Conservation (phyloP, 306 rosid genomes). For the Cucurbita argyrosperma region DNA sequence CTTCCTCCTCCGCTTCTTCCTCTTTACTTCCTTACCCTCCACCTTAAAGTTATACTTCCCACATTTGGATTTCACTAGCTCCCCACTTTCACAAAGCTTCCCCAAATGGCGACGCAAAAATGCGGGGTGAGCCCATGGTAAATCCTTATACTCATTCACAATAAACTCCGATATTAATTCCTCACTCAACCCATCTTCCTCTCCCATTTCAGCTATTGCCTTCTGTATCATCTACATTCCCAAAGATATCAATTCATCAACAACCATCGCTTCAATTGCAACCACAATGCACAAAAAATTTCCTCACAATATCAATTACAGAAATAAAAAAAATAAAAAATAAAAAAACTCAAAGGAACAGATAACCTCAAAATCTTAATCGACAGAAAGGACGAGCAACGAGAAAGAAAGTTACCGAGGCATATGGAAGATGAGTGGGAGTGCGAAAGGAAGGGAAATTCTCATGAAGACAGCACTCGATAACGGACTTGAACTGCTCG, state of each 20-base stretch:
- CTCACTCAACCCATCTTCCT: constrained; percentile 18
- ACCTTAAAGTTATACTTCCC: constrained; percentile 7
- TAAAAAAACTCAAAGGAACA: neutral
- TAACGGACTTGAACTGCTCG: neutral
- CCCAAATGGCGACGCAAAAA: constrained; percentile 19
- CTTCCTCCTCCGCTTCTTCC: neutral
- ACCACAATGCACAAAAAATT: neutral
- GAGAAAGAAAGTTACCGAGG: neutral
- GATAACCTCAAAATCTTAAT: neutral
- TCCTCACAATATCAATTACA: neutral
- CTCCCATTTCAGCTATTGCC: constrained; percentile 16
- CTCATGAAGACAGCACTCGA: neutral
- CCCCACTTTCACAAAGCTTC: constrained; percentile 22
- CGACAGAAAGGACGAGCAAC: neutral
- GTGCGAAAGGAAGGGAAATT: neutral
- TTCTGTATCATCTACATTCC: constrained; percentile 23
- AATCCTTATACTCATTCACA: constrained; percentile 9
- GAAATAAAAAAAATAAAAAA: neutral
- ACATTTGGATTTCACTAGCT: constrained; percentile 9
- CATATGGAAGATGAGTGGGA: neutral
- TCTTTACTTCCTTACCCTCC: neutral
- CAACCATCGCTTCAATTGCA: neutral
- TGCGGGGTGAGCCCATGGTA: constrained; percentile 16
- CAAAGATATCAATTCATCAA: too few relatives aligned
- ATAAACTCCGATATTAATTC: constrained; percentile 14